A percentile compares a stretch with the other conserved stretches of the same genome.
Conservation (phyloP, 164 flowering plant species). For the Dillenia suffruticosa region DNA sequence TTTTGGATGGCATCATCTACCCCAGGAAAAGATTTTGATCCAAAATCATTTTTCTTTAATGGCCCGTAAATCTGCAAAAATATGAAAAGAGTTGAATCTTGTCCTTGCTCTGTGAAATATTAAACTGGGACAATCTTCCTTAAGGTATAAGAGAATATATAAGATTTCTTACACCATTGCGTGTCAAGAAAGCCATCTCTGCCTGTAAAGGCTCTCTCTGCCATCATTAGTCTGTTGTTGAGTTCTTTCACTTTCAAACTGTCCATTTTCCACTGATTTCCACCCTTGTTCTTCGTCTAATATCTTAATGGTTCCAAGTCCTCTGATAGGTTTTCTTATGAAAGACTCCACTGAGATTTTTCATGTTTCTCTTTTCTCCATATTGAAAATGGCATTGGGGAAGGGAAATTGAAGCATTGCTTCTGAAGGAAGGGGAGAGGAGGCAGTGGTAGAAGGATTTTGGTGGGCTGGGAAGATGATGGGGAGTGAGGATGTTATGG, state of each 20-base stretch:
- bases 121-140: too few species aligned
- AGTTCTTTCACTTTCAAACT: constrained; percentile 43
- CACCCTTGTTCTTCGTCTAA: constrained; percentile 32
- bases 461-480: too few species aligned
- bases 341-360: too few species aligned
- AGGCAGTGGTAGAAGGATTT: too few species aligned
- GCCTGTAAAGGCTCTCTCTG: constrained; percentile 75
- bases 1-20: constrained; percentile 51
- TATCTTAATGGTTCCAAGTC: constrained; percentile 35
- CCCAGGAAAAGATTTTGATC: constrained; percentile 70
- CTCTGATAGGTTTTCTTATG: constrained; percentile 10
- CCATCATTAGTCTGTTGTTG: constrained; percentile 75
- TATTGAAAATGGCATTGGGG: too few species aligned
- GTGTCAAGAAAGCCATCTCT: constrained; percentile 52
- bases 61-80: constrained; percentile 58
- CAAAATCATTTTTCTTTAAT: constrained; percentile 51
- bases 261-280: constrained; percentile 33
- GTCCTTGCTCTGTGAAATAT: too few species aligned
- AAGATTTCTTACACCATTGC: constrained; percentile 76
- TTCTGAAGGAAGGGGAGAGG: too few species aligned
- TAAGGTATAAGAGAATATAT: constrained; percentile 24
- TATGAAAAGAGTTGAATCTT: neutral
- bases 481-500: too few species aligned
- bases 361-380: too few species aligned
- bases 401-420: too few species aligned